phyloP scores from a whole-genome alignment of 805 yeast genomes.

The Danielia reshetovae region DNA sequence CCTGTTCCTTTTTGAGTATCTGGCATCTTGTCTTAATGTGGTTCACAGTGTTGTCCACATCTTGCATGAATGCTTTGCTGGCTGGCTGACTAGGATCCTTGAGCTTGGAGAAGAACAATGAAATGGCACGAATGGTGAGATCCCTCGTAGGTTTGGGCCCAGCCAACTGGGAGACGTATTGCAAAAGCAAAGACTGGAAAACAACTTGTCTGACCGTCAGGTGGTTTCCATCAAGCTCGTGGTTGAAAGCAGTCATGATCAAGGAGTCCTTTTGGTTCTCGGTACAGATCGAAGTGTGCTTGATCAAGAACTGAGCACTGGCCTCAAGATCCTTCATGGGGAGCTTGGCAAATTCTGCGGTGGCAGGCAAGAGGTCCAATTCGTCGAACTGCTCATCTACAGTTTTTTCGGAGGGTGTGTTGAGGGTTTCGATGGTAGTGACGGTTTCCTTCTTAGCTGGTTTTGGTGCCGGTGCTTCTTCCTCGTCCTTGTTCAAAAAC shows the following conservation, averaged over 20 bases:
- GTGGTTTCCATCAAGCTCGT: slow-evolving; percentile 61
- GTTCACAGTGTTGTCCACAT: slow-evolving; percentile 65
- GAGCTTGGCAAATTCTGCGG: slow-evolving; percentile 61
- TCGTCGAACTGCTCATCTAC: slow-evolving; percentile 41
- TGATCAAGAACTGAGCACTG: slow-evolving; percentile 49
- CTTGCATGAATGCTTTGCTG: slow-evolving; percentile 61
- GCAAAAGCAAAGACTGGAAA: slow-evolving; percentile 74
- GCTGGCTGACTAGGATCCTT: slow-evolving; percentile 56
- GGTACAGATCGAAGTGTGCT: slow-evolving; percentile 65
- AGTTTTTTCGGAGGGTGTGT: slow-evolving; percentile 19
- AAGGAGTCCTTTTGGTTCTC: slow-evolving; percentile 89
- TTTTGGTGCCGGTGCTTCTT: slow-evolving; percentile 11
- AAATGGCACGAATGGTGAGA: slow-evolving; percentile 42
- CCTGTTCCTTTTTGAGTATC: slow-evolving; percentile 52
- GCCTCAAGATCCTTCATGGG: slow-evolving; percentile 43
- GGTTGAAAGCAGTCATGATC: slow-evolving; percentile 88
- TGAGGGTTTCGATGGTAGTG: slow-evolving; percentile 29
- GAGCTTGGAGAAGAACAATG: slow-evolving; percentile 64
- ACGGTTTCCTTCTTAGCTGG: slow-evolving; percentile 18
- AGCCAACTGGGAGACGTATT: slow-evolving; percentile 54
- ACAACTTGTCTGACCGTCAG: slow-evolving; percentile 59
- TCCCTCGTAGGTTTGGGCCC: slow-evolving; percentile 31
- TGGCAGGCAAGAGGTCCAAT: slow-evolving; percentile 55
- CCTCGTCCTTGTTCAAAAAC: slow-evolving; percentile 59
- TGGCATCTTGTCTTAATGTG: slow-evolving; percentile 79